These are phyloP conservation scores for Vitis hybrid DNA, from an alignment of 177 flowering plant genomes.

Conservation along the genomic window DNA sequence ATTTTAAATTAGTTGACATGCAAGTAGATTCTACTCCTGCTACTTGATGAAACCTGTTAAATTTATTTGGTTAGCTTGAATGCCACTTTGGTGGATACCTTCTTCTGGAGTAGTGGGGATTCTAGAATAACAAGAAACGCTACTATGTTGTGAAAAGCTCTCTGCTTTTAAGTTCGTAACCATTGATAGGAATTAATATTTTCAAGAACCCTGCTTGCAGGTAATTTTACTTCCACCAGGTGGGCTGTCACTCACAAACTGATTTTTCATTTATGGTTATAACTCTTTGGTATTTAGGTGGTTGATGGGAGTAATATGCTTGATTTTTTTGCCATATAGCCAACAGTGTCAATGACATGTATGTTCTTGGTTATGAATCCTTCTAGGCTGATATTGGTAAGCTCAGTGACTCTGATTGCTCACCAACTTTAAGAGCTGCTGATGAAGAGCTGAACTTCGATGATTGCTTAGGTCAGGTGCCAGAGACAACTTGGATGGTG, in stretches of 20 bases:
- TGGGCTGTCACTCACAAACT: neutral
- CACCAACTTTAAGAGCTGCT: constrained; percentile 42
- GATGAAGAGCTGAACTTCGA: constrained; percentile 53
- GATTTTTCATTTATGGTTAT: neutral
- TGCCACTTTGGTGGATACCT: neutral
- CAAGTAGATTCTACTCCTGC: no score
- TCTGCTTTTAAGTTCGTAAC: neutral
- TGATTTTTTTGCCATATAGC: no score
- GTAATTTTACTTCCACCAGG: neutral
- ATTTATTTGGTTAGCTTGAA: no score
- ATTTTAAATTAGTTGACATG: no score
- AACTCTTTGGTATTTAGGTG: no score
- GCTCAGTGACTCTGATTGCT: constrained; percentile 64
- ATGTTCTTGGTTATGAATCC: constrained; percentile 11
- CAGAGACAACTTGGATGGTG: constrained; percentile 60
- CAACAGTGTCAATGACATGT: constrained; percentile 23
- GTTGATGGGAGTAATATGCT: neutral
- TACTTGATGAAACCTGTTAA: no score
- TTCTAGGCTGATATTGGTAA: constrained; percentile 72
- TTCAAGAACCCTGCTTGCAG: neutral
- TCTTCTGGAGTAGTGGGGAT: neutral
- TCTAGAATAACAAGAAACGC: neutral
- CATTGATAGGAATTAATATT: neutral
- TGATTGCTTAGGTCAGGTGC: constrained; percentile 62
- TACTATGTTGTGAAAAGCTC: neutral